A percentile compares a stretch with the other conserved stretches of the same genome.
Conservation (phyloP, 2,329 filamentous ascomycete species). For the Cordyceps fumosorosea region DNA sequence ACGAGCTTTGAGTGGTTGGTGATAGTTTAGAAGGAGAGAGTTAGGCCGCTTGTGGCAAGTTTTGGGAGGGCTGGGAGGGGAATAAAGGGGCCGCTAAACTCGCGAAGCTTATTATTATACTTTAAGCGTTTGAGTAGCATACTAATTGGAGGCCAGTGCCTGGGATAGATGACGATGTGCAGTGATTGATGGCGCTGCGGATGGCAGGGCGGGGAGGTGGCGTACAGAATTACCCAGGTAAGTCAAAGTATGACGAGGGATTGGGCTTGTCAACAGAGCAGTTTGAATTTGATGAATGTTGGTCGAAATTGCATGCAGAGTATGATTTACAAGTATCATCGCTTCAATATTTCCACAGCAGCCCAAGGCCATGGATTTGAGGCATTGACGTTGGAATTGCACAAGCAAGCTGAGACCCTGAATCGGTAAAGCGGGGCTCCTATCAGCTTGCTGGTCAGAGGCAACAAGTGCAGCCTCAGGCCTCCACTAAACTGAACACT, state of each 20-base stretch:
- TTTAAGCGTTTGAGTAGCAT: not conserved
- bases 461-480: not conserved
- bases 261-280: no score
- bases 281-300: no score
- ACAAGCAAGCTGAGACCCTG: not conserved
- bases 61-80: not conserved
- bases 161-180: not conserved
- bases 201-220: not conserved
- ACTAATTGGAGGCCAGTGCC: conserved; percentile 1
- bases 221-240: not conserved
- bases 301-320: no score
- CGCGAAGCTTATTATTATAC: not conserved
- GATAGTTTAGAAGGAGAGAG: not conserved
- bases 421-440: not conserved
- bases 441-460: not conserved
- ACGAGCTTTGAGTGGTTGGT: conserved; percentile 9
- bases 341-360: no score
- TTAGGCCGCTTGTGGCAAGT: not conserved
- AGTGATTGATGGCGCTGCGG: not conserved
- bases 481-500: not conserved
- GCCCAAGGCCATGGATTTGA: no score
- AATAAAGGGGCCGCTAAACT: not conserved
- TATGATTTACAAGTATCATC: no score
- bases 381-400: no score
- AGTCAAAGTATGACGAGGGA: no score